Base-by-base conservation (phyloP, 768 basidiomycete species). In the Suillus clintonianus region DNA sequence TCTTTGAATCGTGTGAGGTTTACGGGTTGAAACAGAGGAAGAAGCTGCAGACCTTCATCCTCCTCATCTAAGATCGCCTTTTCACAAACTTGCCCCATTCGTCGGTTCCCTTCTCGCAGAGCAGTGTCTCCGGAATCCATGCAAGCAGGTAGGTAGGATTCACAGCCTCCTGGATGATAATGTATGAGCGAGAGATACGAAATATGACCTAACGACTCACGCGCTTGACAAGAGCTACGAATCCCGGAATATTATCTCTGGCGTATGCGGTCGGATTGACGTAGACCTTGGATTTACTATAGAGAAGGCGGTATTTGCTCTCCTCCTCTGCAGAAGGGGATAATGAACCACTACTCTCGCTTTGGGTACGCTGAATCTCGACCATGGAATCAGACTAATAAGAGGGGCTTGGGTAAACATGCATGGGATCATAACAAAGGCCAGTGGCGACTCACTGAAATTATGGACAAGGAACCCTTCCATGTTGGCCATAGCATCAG, bases 271-370 rank as follows among this genome's bases (percentile, higher is more conserved):
- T 97, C 0, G 97, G 97, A 69, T 98, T 94, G 50, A 99, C 89
- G 72, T 97, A 95, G 51, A 98, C 97, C 75, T 95, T 96, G 47
- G 91, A 93, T 74, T 97, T 97, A 76, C 89, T 90, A 70, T 94
- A 97, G 17, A 98, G 74, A 55, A 98, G 81, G 51, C 91, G 82
- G 72, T 87, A 86, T 74, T 85, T 88, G 70, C 76, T 76, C 69
- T 87, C 87, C 68, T 89, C 88, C 61, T 85, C 82, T 0, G 62
- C 54, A 30, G 65, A 64, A 14, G 60, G 37, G 17, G 68, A 61
- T 64, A 55, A 42, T 45, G 45, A 53, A 34, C 47, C 24, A 56
- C 61, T 36, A 51, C 42, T 24, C 45, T 32, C 51, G 71, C 67
- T 53, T 69, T 63, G 61, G 39, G 75, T 71, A 64, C 79, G 85